These are phyloP conservation scores for Globisporangium camurandrum DNA, from an alignment of 352 stramenopile genomes.

Conservation along the genomic window DNA sequence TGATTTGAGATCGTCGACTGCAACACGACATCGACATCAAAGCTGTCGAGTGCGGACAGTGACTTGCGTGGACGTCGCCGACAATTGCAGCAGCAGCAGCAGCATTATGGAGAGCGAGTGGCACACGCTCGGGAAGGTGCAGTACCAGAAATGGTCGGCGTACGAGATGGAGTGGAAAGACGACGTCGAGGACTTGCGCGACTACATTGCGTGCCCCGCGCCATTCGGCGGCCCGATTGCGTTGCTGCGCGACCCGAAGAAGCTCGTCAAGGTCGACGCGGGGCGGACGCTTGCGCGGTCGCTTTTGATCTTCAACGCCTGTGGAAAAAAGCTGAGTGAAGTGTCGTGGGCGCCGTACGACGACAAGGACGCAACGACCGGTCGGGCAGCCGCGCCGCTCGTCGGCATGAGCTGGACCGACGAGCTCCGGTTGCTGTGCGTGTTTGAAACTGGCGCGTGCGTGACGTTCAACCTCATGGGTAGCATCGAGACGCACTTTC, in stretches of 20 bases:
- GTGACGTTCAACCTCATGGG: slow-evolving; percentile 63
- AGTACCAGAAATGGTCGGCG: slow-evolving; percentile 81
- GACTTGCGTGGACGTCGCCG: no score
- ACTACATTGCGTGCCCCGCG: slow-evolving; percentile 50
- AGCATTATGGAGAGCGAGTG: slow-evolving; percentile 63
- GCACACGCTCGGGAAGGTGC: slow-evolving; percentile 79
- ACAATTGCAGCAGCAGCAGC: no score
- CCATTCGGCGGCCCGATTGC: slow-evolving; percentile 67
- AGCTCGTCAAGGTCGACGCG: slow-evolving; percentile 58
- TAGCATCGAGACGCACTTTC: slow-evolving; percentile 67
- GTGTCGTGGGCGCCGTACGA: slow-evolving; percentile 66
- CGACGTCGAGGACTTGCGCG: slow-evolving; percentile 52
- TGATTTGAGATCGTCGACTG: no score
- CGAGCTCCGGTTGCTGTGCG: slow-evolving; percentile 69
- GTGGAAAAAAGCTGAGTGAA: slow-evolving; percentile 44
- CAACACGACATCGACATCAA: no score
- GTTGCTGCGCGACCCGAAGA: slow-evolving; percentile 68
- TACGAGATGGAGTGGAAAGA: slow-evolving; percentile 64
- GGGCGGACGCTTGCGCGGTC: slow-evolving; percentile 38
- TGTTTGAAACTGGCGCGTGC: slow-evolving; percentile 69
- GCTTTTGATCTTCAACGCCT: slow-evolving; percentile 74
- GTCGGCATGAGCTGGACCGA: slow-evolving; percentile 78
- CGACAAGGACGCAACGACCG: slow-evolving; percentile 51
- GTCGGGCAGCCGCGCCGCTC: no score
- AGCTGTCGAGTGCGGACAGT: no score